Evolutionary conservation across 2,329 filamentous ascomycete genomes (phyloP), one percentile per base, ranked within the genome.

Genomic region (Diaporthe citri): DNA sequence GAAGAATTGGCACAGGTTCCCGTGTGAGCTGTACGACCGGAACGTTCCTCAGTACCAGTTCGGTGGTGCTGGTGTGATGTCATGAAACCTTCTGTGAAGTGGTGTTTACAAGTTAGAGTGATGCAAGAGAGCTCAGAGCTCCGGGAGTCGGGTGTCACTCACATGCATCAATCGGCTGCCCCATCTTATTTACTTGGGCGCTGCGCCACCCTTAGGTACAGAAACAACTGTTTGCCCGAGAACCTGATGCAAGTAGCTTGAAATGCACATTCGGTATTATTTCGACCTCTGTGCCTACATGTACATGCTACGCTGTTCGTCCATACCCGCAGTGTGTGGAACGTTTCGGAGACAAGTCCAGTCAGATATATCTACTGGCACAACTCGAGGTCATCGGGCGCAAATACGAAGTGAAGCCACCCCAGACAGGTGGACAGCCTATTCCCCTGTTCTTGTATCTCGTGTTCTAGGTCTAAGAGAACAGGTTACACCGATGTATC

Each of bases 151-250:
- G 62, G 31, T 36, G 39, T 15, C 17, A 43, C 48, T 41, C 22
- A 7, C 31, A 52, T 31, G 64, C 48, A 55, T 28, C 48, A 55
- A 28, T 13, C n/a, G 25, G 8, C 48, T 55, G 34, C 31, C 64
- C 64, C 64, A 69, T 52, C 48, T 69, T 55, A 41, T 28, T 41
- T 52, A 69, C 31, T 41, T 69, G 64, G 34, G 22, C 25, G 64
- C 48, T 41, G 64, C 64, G 48, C 48, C 48, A 51, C 64, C 31
- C 20, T 39, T n/a, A 10, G 13, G 12, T 25, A 12, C 46, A 9
- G 6, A 22, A 43, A 36, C 43, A 51, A 28, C 31, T 20, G 0
- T 25, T 51, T 36, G 13, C 39, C 12, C 22, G 8, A 3, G 28
- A 22, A 13, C 12, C 10, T 36, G 20, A 52, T 17, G 28, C 25